phyloP scores from a whole-genome alignment of 2,329 filamentous ascomycete species.

The Paraconiothyrium sp. region DNA sequence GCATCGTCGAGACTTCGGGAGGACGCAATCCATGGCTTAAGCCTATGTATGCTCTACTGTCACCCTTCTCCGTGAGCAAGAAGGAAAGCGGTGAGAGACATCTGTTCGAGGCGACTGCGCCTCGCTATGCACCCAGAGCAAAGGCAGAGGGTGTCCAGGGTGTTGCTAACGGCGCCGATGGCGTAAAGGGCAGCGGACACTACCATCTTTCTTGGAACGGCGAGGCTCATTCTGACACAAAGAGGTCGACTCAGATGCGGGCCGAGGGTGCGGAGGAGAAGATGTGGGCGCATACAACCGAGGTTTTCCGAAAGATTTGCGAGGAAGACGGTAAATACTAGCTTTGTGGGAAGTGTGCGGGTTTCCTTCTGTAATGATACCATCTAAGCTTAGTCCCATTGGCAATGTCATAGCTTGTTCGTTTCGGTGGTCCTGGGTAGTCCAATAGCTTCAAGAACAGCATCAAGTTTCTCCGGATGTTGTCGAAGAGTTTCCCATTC shows the following conservation, averaged over 20 bases:
- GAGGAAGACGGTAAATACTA: slow-evolving; percentile 31
- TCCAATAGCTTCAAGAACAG: slow-evolving; percentile 53
- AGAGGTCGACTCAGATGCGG: slow-evolving; percentile 29
- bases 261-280: slow-evolving; percentile 35
- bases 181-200: slow-evolving; percentile 34
- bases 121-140: slow-evolving; percentile 31
- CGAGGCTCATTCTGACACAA: slow-evolving; percentile 30
- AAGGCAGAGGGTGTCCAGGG: slow-evolving; percentile 18
- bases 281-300: slow-evolving; percentile 45
- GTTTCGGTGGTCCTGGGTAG: slow-evolving; percentile 31
- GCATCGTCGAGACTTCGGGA: slow-evolving; percentile 33
- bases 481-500: slow-evolving; percentile 62
- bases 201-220: slow-evolving; percentile 40
- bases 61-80: slow-evolving; percentile 30
- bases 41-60: slow-evolving; percentile 23
- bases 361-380: neutral
- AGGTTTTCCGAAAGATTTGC: slow-evolving; percentile 43
- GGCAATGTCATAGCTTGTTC: slow-evolving; percentile 6
- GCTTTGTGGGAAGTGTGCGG: neutral
- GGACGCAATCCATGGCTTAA: slow-evolving; percentile 17
- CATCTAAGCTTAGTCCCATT: neutral
- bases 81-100: slow-evolving; percentile 47
- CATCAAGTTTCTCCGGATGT: slow-evolving; percentile 53
- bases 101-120: slow-evolving; percentile 42
- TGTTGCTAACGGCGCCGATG: slow-evolving; percentile 34